phyloP scores from a whole-genome alignment of 441 rosid species.

The Populus tomentosa region DNA sequence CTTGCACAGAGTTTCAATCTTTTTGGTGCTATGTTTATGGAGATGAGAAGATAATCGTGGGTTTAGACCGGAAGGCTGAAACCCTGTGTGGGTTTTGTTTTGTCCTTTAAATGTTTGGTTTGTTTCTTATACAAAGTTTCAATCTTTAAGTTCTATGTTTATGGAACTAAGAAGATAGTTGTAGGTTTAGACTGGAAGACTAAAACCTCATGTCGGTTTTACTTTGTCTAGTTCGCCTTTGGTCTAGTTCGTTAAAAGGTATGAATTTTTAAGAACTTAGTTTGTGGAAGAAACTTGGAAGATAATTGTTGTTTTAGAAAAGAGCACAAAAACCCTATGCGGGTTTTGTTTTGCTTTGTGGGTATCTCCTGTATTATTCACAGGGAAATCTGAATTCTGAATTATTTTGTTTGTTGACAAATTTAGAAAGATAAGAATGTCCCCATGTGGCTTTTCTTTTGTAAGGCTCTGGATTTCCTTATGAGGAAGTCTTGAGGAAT shows the following conservation, averaged over 20 bases:
- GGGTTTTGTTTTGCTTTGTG: constrained; percentile 88
- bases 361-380: constrained; percentile 11
- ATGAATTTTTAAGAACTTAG: neutral
- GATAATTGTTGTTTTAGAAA: constrained; percentile 90
- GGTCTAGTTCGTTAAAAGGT: neutral
- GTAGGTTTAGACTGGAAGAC: neutral
- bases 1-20: neutral
- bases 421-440: neutral
- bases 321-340: constrained; percentile 87
- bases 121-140: neutral
- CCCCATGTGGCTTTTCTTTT: neutral
- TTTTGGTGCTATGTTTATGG: neutral
- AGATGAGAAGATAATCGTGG: constrained; percentile 43
- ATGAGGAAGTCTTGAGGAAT: neutral
- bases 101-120: constrained; percentile 48
- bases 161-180: neutral
- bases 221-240: neutral
- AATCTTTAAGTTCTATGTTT: neutral
- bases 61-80: constrained; percentile 82
- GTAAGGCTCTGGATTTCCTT: too few relatives aligned
- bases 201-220: neutral
- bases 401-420: neutral
- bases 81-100: constrained; percentile 98
- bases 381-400: neutral
- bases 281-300: constrained; percentile 77